These are phyloP conservation scores for Colletotrichum neosansevieriae DNA, from an alignment of 2,329 filamentous ascomycete species.

Conservation along the genomic window DNA sequence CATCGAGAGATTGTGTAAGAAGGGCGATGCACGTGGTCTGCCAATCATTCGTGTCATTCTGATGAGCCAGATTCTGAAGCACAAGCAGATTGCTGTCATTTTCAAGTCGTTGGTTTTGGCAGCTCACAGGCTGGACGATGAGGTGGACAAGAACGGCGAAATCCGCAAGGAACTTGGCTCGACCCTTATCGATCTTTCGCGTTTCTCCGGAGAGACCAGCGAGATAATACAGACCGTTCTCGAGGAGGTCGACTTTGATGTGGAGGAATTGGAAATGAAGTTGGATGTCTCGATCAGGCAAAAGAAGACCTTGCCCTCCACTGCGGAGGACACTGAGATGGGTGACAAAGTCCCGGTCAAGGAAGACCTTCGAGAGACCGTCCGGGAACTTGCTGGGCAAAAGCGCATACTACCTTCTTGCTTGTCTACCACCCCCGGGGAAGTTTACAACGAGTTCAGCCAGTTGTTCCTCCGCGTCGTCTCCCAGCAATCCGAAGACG, in stretches of 20 bases:
- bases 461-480: conserved; percentile 69
- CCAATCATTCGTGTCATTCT: conserved; percentile 72
- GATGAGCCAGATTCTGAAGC: conserved; percentile 69
- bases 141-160: conserved; percentile 64
- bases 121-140: conserved; percentile 68
- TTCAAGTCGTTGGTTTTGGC: conserved; percentile 74
- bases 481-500: conserved; percentile 55
- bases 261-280: conserved; percentile 80
- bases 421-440: conserved; percentile 61
- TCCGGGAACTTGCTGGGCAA: conserved; percentile 53
- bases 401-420: conserved; percentile 61
- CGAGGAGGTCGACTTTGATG: conserved; percentile 75
- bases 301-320: conserved; percentile 61
- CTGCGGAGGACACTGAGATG: conserved; percentile 65
- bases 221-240: conserved; percentile 76
- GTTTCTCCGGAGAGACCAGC: conserved; percentile 68
- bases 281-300: conserved; percentile 77
- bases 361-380: conserved; percentile 54
- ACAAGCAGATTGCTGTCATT: conserved; percentile 72
- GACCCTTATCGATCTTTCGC: conserved; percentile 74
- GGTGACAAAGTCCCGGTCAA: conserved; percentile 48
- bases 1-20: conserved; percentile 71
- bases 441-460: conserved; percentile 69
- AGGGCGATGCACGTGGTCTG: conserved; percentile 68
- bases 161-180: conserved; percentile 74